These are phyloP conservation scores for Liquidambar formosana DNA, from an alignment of 164 flowering plant genomes.

Conservation along the genomic window DNA sequence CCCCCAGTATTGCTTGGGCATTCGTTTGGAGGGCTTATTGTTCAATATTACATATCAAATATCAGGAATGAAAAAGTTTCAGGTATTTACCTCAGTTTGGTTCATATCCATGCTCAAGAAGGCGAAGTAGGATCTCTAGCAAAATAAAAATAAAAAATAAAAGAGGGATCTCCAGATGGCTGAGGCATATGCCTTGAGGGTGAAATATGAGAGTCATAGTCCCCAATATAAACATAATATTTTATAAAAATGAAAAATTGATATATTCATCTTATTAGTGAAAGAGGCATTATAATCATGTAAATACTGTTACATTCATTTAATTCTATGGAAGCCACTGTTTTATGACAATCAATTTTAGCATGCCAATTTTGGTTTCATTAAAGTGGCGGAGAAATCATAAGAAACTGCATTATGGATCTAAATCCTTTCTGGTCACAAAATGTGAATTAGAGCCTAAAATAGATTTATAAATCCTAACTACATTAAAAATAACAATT, in stretches of 20 bases:
- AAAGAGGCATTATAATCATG: not conserved
- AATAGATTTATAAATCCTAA: not conserved
- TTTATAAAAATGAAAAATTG: not conserved
- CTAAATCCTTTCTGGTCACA: not conserved
- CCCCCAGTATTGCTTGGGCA: constrained; percentile 85
- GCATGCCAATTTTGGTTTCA: too few relatives aligned
- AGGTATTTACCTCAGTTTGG: constrained; percentile 27
- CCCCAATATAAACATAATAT: not conserved
- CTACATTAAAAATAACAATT: not conserved
- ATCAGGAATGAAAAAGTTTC: constrained; percentile 20
- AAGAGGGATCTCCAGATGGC: not conserved
- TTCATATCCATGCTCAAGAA: not conserved
- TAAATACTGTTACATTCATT: not conserved
- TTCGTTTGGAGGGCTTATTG: constrained; percentile 92
- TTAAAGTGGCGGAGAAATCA: too few relatives aligned
- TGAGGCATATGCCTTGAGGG: not conserved
- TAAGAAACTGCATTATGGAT: too few relatives aligned
- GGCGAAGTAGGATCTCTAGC: not conserved
- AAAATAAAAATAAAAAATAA: too few relatives aligned
- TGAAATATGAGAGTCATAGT: not conserved
- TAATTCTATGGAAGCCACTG: not conserved
- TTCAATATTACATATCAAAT: constrained; percentile 71
- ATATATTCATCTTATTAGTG: not conserved
- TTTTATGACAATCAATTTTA: too few relatives aligned
- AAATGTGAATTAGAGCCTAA: not conserved